Evolutionary conservation across 1,284 basidiomycete genomes (phyloP), one percentile per base, ranked within the genome.

Genomic region (Lentinus polychrous): DNA sequence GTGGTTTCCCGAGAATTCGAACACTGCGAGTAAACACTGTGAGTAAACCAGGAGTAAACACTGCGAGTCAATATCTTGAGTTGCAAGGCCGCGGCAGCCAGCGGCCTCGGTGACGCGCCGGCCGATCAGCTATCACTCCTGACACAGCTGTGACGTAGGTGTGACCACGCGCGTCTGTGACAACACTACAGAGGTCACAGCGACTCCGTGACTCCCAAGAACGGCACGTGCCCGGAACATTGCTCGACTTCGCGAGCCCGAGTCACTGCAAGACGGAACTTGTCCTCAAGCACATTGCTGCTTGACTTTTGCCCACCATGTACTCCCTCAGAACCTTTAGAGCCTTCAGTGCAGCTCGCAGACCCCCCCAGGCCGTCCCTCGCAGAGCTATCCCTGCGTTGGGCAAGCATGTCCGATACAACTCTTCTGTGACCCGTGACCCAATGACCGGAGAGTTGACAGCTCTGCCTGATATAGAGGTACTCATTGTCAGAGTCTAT

Each of bases 391-490:
- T 36, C 8, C 15, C 44, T 18, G n/a, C 45, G 6, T 37, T 27
- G 24, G 31, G 32, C 11, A 34, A 40, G 15, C 48, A 38, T 39
- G 50, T 49, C 31, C 53, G 60, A 38, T 57, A 46, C 43, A 56
- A 49, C 49, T 58, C 60, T 33, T 54, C 56, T 5, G 40, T 54
- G 22, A 51, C 56, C 12, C 56, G 51, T 38, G 55, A 56, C 42
- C 58, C 58, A 34, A 54, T 57, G 53, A 60, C 57, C 15, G 57
- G 58, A 47, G 59, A 58, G 48, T 41, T 55, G 35, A 57, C 50
- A n/a, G 51, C 53, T 31, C 48, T 59, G 8, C 57, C 62, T 15
- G 62, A 64, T 46, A 61, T 66, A 42, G 58, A 66, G 57, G 65
- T 60, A 49, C 12, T 45, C 8, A 41, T 48, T 43, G 24, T 23